Conservation (phyloP, 1,284 basidiomycete genomes). For the Ceratobasidium sp. region DNA sequence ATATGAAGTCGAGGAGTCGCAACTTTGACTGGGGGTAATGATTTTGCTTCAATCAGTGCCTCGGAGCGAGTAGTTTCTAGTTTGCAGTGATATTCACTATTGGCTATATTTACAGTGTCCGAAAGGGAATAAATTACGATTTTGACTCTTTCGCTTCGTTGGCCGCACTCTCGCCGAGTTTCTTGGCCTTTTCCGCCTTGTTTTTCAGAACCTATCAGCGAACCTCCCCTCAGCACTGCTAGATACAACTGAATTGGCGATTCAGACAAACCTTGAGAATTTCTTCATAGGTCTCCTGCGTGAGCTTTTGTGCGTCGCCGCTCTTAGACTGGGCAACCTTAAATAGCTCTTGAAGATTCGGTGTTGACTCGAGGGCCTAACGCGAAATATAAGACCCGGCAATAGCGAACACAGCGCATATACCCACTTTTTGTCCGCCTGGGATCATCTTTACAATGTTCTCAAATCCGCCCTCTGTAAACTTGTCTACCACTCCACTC, state of each 20-base stretch:
- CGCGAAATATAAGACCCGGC: background rate
- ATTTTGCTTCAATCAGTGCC: no score
- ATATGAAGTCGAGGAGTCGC: no score
- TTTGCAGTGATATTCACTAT: background rate
- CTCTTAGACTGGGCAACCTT: constrained; percentile 55
- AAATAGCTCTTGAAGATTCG: constrained; percentile 56
- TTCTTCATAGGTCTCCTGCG: constrained; percentile 60
- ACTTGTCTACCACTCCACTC: constrained; percentile 45
- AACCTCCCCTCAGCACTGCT: background rate
- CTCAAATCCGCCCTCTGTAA: constrained; percentile 50
- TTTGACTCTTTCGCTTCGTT: constrained; percentile 52
- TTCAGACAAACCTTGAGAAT: constrained; percentile 47
- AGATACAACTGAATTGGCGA: background rate
- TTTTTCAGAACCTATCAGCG: constrained; percentile 57
- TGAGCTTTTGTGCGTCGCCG: constrained; percentile 59
- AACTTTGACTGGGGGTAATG: no score
- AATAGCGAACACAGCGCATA: background rate
- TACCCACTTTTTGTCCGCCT: constrained; percentile 56
- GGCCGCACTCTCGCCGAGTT: constrained; percentile 55
- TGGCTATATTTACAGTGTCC: background rate
- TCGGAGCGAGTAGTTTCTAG: no score
- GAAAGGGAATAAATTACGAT: constrained; percentile 10
- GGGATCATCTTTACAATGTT: constrained; percentile 54
- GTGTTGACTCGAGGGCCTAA: constrained; percentile 56
- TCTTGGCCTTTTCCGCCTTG: constrained; percentile 59